Percentiles rank a stretch among this genome's conserved stretches.
phyloP scores from a whole-genome alignment of 768 basidiomycete species.

The Termitomyces titanicus region DNA sequence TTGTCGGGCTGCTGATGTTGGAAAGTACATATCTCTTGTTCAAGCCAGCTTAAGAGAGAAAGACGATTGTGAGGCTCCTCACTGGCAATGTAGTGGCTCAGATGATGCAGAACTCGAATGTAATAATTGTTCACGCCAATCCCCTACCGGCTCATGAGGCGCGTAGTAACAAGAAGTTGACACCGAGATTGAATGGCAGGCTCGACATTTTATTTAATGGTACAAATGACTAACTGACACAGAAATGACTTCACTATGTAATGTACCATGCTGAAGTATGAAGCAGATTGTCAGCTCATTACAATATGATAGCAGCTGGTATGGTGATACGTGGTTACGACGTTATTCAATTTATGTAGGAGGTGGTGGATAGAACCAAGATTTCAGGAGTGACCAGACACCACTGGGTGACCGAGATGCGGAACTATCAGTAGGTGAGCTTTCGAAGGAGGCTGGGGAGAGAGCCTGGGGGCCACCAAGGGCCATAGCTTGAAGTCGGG shows the following conservation, averaged over 20 bases:
- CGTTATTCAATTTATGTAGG: slow-evolving; percentile 11
- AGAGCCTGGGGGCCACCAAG: slow-evolving; percentile 32
- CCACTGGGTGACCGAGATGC: slow-evolving; percentile 8
- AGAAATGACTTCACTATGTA: slow-evolving; percentile 1
- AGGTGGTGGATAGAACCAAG: slow-evolving; percentile 35
- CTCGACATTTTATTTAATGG: slow-evolving; percentile 2
- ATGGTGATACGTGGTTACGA: slow-evolving; percentile 6
- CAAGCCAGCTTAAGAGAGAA: slow-evolving; percentile 1
- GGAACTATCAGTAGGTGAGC: slow-evolving; percentile 6
- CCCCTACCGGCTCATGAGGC: background rate
- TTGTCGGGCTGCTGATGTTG: slow-evolving; percentile 73
- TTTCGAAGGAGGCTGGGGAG: slow-evolving; percentile 13
- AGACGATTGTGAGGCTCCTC: background rate
- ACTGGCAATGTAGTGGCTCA: background rate
- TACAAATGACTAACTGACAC: slow-evolving; percentile 3
- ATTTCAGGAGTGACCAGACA: slow-evolving; percentile 38
- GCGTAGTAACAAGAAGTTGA: background rate
- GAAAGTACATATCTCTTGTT: slow-evolving; percentile 68
- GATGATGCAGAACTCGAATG: background rate
- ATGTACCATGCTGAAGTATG: background rate
- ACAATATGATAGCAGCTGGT: slow-evolving; percentile 5
- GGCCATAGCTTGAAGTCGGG: slow-evolving; percentile 60
- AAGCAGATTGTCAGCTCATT: background rate
- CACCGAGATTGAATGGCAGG: no score
- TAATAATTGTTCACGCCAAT: slow-evolving; percentile 7